Evolutionary conservation across 495 filamentous ascomycete genomes (phyloP), one percentile per base, ranked within the genome.

Genomic region (Aspergillus indologenus): DNA sequence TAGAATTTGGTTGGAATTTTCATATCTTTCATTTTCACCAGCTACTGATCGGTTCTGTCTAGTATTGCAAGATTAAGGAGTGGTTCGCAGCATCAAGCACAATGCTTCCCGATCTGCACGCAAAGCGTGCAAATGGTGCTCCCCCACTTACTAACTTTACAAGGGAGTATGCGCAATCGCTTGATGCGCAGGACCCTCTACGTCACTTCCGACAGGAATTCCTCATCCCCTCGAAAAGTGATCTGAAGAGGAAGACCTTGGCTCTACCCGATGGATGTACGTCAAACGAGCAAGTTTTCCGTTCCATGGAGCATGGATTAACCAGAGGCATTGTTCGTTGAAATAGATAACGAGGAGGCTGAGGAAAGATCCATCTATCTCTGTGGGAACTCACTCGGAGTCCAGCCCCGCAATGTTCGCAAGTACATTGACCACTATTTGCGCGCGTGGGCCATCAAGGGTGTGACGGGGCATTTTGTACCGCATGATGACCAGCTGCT

Each of bases 371-470:
- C 84, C 71, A 87, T 91, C 65, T 98, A 98, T 70, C 81, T 98
- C 45, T 96, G 92, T 67, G 94, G 94, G n/a, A 96, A 98, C 75
- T 98, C 94, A 5, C 81, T 98, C 11, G 94, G 94, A 45, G 81
- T 95, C 31, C 94, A 98, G 68, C 95, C 94, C 42, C 84, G 82
- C 57, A 80, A 82, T 55, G 91, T 87, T 2, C 77, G 81, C 45
- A 74, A 80, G 17, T 88, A 90, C 61, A 82, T 98, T 63, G 79
- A 85, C 44, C 81, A 86, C 54, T 92, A 96, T 67, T 83, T 98
- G 29, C 75, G 81, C 21, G 89, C 91, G 15, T 98, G 94, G 94
- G 90, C 89, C 2, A 88, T 87, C 1, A 94, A 96, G 68, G 94
- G 88, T n/a, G 94, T 98, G 18, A 87, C 86, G 46, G 94, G 93